Evolutionary conservation across 1,139 yeast genomes (phyloP).

Genomic region (Suhomyces anneliseae): DNA sequence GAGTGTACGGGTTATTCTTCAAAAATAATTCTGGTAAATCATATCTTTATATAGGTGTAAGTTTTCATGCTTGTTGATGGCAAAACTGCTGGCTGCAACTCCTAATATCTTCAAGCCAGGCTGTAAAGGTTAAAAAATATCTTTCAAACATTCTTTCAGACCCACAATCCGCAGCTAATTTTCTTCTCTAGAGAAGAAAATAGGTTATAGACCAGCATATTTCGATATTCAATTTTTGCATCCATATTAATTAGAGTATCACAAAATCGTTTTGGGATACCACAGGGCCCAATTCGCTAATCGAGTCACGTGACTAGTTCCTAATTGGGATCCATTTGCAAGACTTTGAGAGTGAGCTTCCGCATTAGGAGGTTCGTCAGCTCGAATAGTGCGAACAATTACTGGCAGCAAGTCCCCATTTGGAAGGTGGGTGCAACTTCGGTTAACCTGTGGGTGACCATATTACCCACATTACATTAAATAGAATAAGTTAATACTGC

Average conservation of each 20-base stretch:
- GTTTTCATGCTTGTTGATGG: neutral
- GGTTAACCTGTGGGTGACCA: neutral
- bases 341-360: neutral
- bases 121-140: neutral
- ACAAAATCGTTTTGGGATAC: neutral
- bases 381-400: neutral
- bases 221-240: neutral
- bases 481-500: neutral
- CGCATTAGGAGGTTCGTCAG: neutral
- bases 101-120: neutral
- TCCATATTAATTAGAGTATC: neutral
- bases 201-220: neutral
- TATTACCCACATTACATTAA: neutral
- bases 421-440: conserved; percentile 3
- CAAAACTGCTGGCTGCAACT: neutral
- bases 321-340: neutral
- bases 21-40: neutral
- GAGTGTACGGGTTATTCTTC: neutral
- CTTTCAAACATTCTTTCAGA: neutral
- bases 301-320: neutral
- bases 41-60: neutral
- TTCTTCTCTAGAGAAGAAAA: too few species aligned
- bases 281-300: neutral
- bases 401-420: neutral
- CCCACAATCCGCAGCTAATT: neutral